Conservation (phyloP, 306 rosid genomes). For the Adenanthera pavonina region DNA sequence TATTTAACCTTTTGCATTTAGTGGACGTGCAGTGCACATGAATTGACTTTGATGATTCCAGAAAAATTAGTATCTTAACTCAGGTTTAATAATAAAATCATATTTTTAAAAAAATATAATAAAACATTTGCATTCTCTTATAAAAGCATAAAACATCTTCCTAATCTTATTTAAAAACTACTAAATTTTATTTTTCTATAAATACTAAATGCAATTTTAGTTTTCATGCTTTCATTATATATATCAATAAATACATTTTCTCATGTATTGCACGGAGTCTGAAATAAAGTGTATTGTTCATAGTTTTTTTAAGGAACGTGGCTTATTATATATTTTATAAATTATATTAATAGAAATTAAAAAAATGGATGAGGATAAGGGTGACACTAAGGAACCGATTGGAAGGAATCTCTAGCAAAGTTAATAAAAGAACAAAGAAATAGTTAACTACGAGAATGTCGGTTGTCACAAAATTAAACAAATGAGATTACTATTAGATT, state of each 20-base stretch:
- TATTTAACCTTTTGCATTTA: neutral
- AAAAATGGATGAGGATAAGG: conserved; percentile 37
- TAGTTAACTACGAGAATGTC: conserved; percentile 33
- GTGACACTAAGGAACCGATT: conserved; percentile 13
- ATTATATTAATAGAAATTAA: neutral
- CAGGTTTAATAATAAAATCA: neutral
- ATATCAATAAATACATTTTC: neutral
- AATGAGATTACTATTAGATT: neutral
- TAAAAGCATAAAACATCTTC: too few species aligned
- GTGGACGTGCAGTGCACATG: neutral
- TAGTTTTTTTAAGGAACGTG: too few species aligned
- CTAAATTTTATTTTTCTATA: too few species aligned
- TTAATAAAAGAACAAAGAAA: neutral
- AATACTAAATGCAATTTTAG: too few species aligned
- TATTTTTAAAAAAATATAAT: neutral
- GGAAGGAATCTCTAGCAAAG: conserved; percentile 37
- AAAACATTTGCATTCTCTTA: neutral
- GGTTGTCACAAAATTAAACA: conserved; percentile 38
- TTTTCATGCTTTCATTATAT: neutral
- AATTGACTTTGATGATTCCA: neutral
- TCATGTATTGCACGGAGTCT: too few species aligned
- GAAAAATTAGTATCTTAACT: neutral
- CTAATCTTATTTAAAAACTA: too few species aligned
- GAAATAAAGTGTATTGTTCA: too few species aligned
- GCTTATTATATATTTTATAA: too few species aligned